Percentiles rank a stretch among this genome's conserved stretches.
phyloP scores from a whole-genome alignment of 352 stramenopile genomes.

The Phytophthora tentaculata region DNA sequence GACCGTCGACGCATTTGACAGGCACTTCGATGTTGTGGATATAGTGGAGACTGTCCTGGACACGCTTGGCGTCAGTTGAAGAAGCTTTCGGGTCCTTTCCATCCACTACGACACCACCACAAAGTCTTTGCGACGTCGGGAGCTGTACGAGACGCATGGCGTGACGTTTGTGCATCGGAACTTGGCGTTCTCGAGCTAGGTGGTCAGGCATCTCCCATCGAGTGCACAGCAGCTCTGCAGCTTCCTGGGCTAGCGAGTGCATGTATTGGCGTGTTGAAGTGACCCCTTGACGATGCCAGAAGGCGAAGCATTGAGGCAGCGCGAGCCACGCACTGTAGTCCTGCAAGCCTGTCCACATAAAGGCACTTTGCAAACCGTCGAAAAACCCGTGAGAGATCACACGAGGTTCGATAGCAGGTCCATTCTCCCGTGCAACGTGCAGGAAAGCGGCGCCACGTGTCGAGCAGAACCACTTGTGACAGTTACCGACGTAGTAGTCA shows the following conservation, averaged over 20 bases:
- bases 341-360: conserved; percentile 93
- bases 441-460: conserved; percentile 90
- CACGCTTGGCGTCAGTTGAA: conserved; percentile 88
- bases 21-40: conserved; percentile 89
- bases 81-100: conserved; percentile 46
- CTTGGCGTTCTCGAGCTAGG: conserved; percentile 33
- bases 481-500: conserved; percentile 95
- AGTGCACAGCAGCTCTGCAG: conserved; percentile 66
- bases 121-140: conserved; percentile 51
- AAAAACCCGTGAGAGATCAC: conserved; percentile 93
- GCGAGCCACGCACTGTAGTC: conserved; percentile 91
- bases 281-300: conserved; percentile 74
- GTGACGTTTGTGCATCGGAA: conserved; percentile 67
- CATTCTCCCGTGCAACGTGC: conserved; percentile 55
- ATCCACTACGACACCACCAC: conserved; percentile 37
- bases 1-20: conserved; percentile 90
- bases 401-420: conserved; percentile 53
- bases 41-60: conserved; percentile 91
- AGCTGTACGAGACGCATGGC: conserved; percentile 83
- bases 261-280: conserved; percentile 65
- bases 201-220: conserved; percentile 60
- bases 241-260: conserved; percentile 57
- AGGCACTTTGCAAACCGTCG: conserved; percentile 89
- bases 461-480: conserved; percentile 95
- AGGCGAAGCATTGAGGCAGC: conserved; percentile 85